A percentile compares a stretch with the other conserved stretches of the same genome.
phyloP scores from a whole-genome alignment of 1,139 yeast genomes.

The Candida buenavistaensis region DNA sequence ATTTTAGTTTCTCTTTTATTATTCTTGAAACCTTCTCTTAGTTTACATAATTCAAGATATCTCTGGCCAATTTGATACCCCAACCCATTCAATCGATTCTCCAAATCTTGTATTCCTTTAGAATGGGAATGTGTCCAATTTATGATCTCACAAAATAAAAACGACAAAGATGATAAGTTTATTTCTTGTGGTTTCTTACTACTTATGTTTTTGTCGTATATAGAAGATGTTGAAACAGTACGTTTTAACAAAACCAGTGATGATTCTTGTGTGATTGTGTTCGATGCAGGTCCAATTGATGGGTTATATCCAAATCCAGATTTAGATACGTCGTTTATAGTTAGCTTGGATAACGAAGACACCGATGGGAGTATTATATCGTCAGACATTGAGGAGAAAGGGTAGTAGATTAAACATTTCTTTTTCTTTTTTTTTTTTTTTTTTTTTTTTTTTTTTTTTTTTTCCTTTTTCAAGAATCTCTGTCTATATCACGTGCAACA shows the following conservation, averaged over 20 bases:
- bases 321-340: constrained; percentile 34
- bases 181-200: constrained; percentile 67
- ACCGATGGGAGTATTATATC: constrained; percentile 42
- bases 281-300: constrained; percentile 42
- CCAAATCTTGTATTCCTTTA: constrained; percentile 75
- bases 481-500: no score
- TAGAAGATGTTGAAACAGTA: constrained; percentile 38
- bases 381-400: no score
- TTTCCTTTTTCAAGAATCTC: no score
- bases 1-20: constrained; percentile 72
- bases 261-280: constrained; percentile 38
- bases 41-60: constrained; percentile 41
- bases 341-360: constrained; percentile 34
- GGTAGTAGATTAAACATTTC: no score
- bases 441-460: no score
- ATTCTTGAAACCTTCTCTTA: constrained; percentile 57
- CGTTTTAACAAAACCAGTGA: constrained; percentile 35
- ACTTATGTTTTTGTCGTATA: constrained; percentile 66
- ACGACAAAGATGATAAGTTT: constrained; percentile 65
- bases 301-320: constrained; percentile 50
- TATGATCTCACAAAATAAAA: constrained; percentile 71
- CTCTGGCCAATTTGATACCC: constrained; percentile 68
- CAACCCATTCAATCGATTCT: constrained; percentile 67
- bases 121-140: constrained; percentile 65
- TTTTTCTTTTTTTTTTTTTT: no score